Evolutionary conservation across 2,329 filamentous ascomycete species (phyloP), one percentile per base, ranked within the genome.

Genomic region (Cryphonectria parasitica): DNA sequence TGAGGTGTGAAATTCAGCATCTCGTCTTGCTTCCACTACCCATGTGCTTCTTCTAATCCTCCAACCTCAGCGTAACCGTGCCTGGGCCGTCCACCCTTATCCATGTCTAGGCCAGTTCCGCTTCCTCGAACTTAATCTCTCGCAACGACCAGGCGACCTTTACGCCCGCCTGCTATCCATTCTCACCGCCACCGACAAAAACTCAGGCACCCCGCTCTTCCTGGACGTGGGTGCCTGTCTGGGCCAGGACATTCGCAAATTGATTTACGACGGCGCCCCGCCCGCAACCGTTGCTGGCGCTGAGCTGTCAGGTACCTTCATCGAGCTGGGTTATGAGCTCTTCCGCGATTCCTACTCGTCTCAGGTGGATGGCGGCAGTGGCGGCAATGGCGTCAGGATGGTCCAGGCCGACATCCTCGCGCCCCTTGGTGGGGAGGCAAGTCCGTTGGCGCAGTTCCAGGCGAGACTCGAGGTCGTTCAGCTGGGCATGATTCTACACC

Each of bases 211-310:
- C 71, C 74, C 62, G 43, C 77, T 75, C 11, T 82, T 83, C 67
- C 77, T 84, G 17, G 82, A 84, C 71, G 72, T 83, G 3, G 82
- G 82, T 22, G 80, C 78, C 71, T 83, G 83, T 73, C 77, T 83
- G 28, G 82, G 81, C 31, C 82, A 84, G 69, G 82, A 83, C 71
- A 28, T 83, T 39, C 82, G 82, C 43, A 82, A 82, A 73, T 77
- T 85, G 1, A 76, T 79, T 45, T 75, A 73, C 45, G 80, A 82
- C 67, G 81, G 81, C 25, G 79, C 74, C 0, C 75, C 75, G 0
- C 69, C 76, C 0, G 68, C 72, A 4, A 74, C 77, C 15, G 71
- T 82, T 4, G 79, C 77, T 70, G 79, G 77, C 13, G 77, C 78
- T 34, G 80, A 82, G 68, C 76, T 83, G 28, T 75, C 78, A 45